Conservation (phyloP, 176 grass and related monocot species). For the Puccinellia tenuiflora region DNA sequence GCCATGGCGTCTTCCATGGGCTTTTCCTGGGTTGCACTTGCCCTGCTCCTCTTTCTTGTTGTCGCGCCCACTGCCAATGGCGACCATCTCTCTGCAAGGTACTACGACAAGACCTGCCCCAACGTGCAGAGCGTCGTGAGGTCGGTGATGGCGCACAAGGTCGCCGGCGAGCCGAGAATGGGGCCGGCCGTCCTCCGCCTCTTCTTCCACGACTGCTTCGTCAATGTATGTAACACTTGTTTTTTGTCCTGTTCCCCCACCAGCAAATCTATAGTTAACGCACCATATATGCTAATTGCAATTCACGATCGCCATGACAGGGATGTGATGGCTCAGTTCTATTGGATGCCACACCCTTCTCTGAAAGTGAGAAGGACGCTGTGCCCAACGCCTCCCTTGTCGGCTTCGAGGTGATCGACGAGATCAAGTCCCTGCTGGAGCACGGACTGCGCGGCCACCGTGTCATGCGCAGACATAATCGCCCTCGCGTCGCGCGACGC, state of each 20-base stretch:
- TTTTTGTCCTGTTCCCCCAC: background rate
- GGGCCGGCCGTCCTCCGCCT: constrained; percentile 27
- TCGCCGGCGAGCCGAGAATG: constrained; percentile 24
- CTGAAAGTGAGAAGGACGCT: constrained; percentile 28
- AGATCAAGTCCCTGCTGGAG: too few relatives aligned
- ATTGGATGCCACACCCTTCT: constrained; percentile 30
- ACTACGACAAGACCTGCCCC: constrained; percentile 58
- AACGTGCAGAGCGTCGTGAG: constrained; percentile 13
- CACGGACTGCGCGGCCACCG: background rate
- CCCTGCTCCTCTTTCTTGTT: background rate
- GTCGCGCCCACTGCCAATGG: background rate
- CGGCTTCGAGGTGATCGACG: background rate
- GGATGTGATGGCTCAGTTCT: constrained; percentile 55
- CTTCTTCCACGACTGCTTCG: constrained; percentile 73
- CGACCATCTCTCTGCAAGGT: constrained; percentile 4
- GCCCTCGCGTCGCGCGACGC: too few relatives aligned
- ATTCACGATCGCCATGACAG: background rate
- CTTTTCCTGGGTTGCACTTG: background rate
- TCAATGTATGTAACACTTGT: background rate
- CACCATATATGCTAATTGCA: background rate
- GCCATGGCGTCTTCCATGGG: background rate
- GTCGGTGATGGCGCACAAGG: constrained; percentile 23
- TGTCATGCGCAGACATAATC: too few relatives aligned
- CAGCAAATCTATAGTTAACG: background rate
- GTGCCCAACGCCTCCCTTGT: background rate